Base-by-base conservation (phyloP, 306 rosid species). In the Vachellia pachyceras region DNA sequence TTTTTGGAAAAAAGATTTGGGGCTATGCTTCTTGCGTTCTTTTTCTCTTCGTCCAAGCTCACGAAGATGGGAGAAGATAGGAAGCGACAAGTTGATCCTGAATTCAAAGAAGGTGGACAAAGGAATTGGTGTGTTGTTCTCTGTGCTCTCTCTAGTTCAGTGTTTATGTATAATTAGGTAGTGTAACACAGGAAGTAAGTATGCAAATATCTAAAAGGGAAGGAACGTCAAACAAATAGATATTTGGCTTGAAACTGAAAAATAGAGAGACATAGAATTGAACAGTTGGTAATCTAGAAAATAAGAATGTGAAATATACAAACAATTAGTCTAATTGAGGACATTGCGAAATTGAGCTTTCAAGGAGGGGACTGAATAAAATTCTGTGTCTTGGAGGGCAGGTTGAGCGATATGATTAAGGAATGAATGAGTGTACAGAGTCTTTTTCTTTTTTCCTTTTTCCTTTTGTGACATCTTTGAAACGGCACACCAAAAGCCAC, bases 51-150 rank as follows among this genome's bases (percentile, higher is more conserved):
- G 10, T 95, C 98, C 6, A 82, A 70, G 78, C 90, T 95, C 33
- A 95, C 99, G 0, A 93, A 91, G 85, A 73, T 88, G 6, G 99
- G 98, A 11, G 90, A 86, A 79, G 97, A 91, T 73, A 89, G 37
- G 77, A 95, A 95, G 87, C 89, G 87, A 60, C 54, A 54, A n/a
- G 75, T 93, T 23, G 99, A 95, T 71, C 91, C 99, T 69, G 92
- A 91, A 22, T 93, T 80, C 80, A 93, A 91, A 84, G 88, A 90
- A 84, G 98, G 98, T 65, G 99, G 99, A 55, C 99, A 95, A 83
- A 85, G 99, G 66, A 93, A 95, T 79, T 95, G 99, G 98, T 92
- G 22, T 41, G 76, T 70, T 58, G 23, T 40, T 57, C 37, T 47
- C 22, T 65, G 22, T 65, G 17, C 35, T 52, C 71, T 69, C 46